Evolutionary conservation across 495 filamentous ascomycete genomes (phyloP), one percentile per base, ranked within the genome.

Genomic region (Aeminium ludgeri): DNA sequence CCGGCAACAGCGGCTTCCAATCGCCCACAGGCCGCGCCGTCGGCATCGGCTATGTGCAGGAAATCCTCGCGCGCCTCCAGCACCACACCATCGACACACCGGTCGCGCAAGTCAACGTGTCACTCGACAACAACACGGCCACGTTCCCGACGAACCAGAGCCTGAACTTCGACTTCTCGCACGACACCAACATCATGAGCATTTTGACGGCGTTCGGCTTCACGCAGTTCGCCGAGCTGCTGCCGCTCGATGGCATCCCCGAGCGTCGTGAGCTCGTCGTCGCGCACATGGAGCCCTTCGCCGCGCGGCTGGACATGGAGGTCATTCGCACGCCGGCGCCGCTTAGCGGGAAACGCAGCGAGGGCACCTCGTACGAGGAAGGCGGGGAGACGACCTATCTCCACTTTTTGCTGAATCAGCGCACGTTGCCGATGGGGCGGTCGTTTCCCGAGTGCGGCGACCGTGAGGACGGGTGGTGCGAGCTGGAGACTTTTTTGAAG

Each of bases 401-500:
- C 4, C 74, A 78, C 52, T 77, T 80, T 53, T 53, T 79, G 7
- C 60, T 75, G 20, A 78, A 79, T 48, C 73, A 77, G 55, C 58
- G 74, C 13, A 78, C 72, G 0, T 40, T 80, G 0, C 74, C 74
- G 1, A 56, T 78, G 0, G 70, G 72, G 6, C 50, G 47, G 20
- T 74, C 69, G 42, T 68, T 72, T 35, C 48, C 65, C 10, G 65
- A 63, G n/a, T 80, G 75, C 53, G 70, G 65, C 12, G 43, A 60
- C 1, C 57, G 73, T 1, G 59, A 66, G n/a, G 74, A 79, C 53
- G 75, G 74, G 6, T 78, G 74, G 74, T 78, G 75, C 49, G 70
- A 77, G 49, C 44, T 78, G 13, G 50, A 56, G 8, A 69, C 66
- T 0, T 78, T 78, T 45, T 48, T 80, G 39, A 50, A 64, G 23